Evolutionary conservation across 805 yeast species (phyloP).

Genomic region (Wickerhamiella kurtzmanii): DNA sequence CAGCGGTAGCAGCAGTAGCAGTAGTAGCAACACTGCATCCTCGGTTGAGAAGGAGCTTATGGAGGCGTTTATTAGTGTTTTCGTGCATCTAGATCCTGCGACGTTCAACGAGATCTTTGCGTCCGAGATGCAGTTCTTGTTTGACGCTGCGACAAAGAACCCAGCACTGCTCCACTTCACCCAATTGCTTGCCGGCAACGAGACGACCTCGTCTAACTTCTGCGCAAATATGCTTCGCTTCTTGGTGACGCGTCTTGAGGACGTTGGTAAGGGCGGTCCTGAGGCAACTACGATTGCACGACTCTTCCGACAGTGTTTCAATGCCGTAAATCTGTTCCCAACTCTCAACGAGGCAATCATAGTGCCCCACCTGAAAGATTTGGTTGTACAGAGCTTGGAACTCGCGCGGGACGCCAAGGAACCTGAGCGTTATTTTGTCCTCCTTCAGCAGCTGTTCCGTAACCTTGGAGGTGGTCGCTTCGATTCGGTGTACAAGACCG

Average conservation of each 20-base stretch:
- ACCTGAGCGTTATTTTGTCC: constrained; percentile 77
- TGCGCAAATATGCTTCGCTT: constrained; percentile 72
- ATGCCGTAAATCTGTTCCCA: constrained; percentile 91
- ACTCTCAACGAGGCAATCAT: constrained; percentile 70
- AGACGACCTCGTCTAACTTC: constrained; percentile 84
- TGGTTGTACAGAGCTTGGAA: constrained; percentile 68
- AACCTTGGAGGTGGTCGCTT: constrained; percentile 96
- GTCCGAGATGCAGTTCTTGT: constrained; percentile 63
- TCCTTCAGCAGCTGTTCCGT: constrained; percentile 78
- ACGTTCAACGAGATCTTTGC: constrained; percentile 87
- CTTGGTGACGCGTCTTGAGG: constrained; percentile 60
- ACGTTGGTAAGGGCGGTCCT: constrained; percentile 41
- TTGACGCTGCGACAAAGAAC: constrained; percentile 65
- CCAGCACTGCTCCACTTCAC: constrained; percentile 82
- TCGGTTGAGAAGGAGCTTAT: constrained; percentile 76
- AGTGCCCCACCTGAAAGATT: constrained; percentile 71
- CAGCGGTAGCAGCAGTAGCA: too few species aligned
- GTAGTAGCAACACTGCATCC: constrained; percentile 77
- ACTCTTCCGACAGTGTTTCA: constrained; percentile 80
- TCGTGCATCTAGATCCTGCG: constrained; percentile 87
- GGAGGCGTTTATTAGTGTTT: constrained; percentile 90
- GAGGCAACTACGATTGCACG: constrained; percentile 65
- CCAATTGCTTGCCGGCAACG: constrained; percentile 86
- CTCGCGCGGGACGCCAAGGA: constrained; percentile 76
- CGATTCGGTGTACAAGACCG: constrained; percentile 83